phyloP scores from a whole-genome alignment of 2,329 filamentous ascomycete genomes.

The Penicillium polonicum region DNA sequence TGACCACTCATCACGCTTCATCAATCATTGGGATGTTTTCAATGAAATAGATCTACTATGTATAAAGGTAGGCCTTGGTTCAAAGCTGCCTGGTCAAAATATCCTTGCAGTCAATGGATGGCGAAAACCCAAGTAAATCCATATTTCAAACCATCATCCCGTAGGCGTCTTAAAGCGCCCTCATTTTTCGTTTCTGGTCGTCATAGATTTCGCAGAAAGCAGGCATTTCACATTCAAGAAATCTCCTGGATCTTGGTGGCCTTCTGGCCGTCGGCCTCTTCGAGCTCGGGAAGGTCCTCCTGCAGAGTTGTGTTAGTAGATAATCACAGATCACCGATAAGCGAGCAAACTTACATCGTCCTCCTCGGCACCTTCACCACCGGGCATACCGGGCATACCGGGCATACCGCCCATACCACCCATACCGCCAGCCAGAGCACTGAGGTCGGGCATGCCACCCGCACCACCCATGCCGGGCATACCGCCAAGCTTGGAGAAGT shows the following conservation, averaged over 20 bases:
- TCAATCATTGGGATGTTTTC: constrained; percentile 12
- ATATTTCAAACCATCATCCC: constrained; percentile 13
- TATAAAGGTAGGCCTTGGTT: neutral
- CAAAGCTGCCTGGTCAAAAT: neutral
- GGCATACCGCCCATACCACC: neutral
- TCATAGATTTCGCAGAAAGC: constrained; percentile 23
- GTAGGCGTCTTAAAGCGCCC: constrained; percentile 16
- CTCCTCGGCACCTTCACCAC: constrained; percentile 37
- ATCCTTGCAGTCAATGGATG: constrained; percentile 1
- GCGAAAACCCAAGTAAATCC: constrained; percentile 7
- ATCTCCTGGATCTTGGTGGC: constrained; percentile 40
- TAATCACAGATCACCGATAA: neutral
- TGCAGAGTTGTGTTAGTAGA: constrained; percentile 41
- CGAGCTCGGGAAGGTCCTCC: constrained; percentile 80
- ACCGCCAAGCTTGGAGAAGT: constrained; percentile 86
- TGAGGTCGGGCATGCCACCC: constrained; percentile 53
- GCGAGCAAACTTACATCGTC: constrained; percentile 53
- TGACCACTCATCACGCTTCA: constrained; percentile 8
- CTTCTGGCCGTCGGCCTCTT: constrained; percentile 40
- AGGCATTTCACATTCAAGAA: constrained; percentile 26
- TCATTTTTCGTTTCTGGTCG: constrained; percentile 28
- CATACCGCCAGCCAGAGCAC: constrained; percentile 37
- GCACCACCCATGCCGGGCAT: constrained; percentile 44
- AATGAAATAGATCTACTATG: constrained; percentile 4
- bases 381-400: constrained; percentile 28